A percentile compares a stretch with the other conserved stretches of the same genome.
Evolutionary conservation across 2,329 filamentous ascomycete species (phyloP).

Genomic region (Thermothelomyces thermophilus): DNA sequence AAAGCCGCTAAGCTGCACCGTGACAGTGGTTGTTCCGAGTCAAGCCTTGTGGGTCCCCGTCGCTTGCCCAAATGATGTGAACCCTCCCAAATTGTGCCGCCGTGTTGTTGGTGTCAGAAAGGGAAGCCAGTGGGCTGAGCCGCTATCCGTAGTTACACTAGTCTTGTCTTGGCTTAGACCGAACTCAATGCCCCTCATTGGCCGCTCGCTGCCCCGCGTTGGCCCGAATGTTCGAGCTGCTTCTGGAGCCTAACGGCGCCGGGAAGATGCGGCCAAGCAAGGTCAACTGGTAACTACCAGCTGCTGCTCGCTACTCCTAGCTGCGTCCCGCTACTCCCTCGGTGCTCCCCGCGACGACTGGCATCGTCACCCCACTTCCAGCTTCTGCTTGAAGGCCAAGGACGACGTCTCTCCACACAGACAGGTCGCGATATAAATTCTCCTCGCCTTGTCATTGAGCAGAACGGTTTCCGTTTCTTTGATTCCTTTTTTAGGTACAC

Average conservation of each 20-base stretch:
- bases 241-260: conserved; percentile 20
- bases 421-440: conserved; percentile 3
- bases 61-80: no score
- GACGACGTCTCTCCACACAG: conserved; percentile 1
- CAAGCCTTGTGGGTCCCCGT: conserved; percentile 1
- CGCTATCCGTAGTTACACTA: background rate
- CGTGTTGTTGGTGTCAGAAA: no score
- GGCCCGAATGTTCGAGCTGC: conserved; percentile 18
- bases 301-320: no score
- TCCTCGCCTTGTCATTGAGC: background rate
- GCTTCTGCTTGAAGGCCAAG: conserved; percentile 5
- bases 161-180: background rate
- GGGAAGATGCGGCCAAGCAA: no score
- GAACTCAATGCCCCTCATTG: conserved; percentile 9
- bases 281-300: background rate
- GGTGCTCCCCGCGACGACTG: background rate
- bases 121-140: background rate
- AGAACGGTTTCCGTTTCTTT: background rate
- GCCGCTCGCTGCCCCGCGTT: conserved; percentile 16
- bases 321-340: no score
- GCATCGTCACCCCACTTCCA: conserved; percentile 5
- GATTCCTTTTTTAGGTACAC: conserved; percentile 5
- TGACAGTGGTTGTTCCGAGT: background rate
- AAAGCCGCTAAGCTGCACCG: no score
- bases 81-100: no score